Evolutionary conservation across 768 basidiomycete species (phyloP), one percentile per base, ranked within the genome.

Genomic region (Tylopilus subfusipes): DNA sequence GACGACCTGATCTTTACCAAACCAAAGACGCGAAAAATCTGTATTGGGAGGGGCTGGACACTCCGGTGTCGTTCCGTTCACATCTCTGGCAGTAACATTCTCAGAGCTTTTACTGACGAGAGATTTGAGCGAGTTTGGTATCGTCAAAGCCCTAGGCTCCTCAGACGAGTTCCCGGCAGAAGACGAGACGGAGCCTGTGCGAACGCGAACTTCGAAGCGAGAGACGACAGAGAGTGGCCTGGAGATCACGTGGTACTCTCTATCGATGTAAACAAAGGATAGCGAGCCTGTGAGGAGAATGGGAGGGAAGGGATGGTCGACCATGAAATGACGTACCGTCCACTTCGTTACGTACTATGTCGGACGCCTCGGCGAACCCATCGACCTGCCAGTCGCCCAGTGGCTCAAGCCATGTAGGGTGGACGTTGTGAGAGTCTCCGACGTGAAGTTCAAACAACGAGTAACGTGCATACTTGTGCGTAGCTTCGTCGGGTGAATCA

Each of bases 61-160:
- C 71, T 72, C 44, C 64, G 69, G 5, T 38, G 46, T n/a, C 13
- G 50, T 31, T 53, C 56, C 56, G 42, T 62, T 57, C 56, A 69
- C 61, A 30, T 54, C 64, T 36, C 18, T 58, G 18, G 51, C 60
- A 42, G 57, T 38, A 4, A 80, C 48, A 49, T 75, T 73, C 29
- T 86, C 85, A 0, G 74, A 61, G n/a, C 82, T 80, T n/a, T 65
- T 74, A 25, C 71, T 71, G 51, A 75, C 74, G 14, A 81, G 74
- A 2, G 75, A 71, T 64, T 83, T 90, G 74, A 90, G 84, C 4
- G 83, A 78, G 55, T 83, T 86, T 8, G 85, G 75, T n/a, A 87
- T 69, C 1, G 76, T 74, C n/a, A 82, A 65, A 11, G 73, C 58
- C 25, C 63, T 58, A 12, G 36, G 38, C 24, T 67, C 69, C 1